Conservation (phyloP, 2,329 filamentous ascomycete species). For the Phaeosphaeria sp. region DNA sequence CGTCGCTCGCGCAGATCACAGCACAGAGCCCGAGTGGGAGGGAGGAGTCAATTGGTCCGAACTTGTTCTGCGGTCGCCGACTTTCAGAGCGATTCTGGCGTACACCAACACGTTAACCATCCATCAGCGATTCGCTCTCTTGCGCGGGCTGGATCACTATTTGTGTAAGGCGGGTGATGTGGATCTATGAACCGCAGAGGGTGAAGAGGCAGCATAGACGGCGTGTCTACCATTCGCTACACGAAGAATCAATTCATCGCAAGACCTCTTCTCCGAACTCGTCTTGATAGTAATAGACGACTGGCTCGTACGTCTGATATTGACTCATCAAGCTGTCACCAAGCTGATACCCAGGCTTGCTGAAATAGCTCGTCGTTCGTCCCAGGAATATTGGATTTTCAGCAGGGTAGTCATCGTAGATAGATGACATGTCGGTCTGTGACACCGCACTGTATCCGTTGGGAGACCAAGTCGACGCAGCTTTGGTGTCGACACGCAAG, state of each 20-base stretch:
- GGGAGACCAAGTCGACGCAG: slow-evolving; percentile 6
- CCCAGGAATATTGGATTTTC: slow-evolving; percentile 38
- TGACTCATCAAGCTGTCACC: slow-evolving; percentile 37
- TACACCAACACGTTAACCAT: too few relatives aligned
- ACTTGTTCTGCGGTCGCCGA: too few relatives aligned
- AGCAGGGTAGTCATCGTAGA: slow-evolving; percentile 11
- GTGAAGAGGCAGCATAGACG: too few relatives aligned
- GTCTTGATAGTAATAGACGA: slow-evolving; percentile 21
- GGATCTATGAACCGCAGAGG: too few relatives aligned
- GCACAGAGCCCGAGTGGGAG: too few relatives aligned
- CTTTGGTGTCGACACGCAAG: slow-evolving; percentile 20
- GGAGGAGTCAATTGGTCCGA: too few relatives aligned
- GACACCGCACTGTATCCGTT: slow-evolving; percentile 18
- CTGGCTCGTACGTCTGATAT: slow-evolving; percentile 24
- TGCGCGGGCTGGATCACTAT: too few relatives aligned
- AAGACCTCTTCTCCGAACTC: slow-evolving; percentile 26
- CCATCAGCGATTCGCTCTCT: too few relatives aligned
- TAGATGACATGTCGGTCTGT: slow-evolving; percentile 22
- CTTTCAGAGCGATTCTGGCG: too few relatives aligned
- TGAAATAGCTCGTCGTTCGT: slow-evolving; percentile 42
- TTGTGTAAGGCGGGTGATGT: too few relatives aligned
- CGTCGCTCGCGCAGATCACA: too few relatives aligned
- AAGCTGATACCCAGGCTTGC: slow-evolving; percentile 40
- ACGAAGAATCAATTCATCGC: background rate
- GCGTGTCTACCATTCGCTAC: background rate